These are phyloP conservation scores for Paraconiothyrium brasiliense DNA, from an alignment of 2,329 filamentous ascomycete genomes.

Conservation along the genomic window DNA sequence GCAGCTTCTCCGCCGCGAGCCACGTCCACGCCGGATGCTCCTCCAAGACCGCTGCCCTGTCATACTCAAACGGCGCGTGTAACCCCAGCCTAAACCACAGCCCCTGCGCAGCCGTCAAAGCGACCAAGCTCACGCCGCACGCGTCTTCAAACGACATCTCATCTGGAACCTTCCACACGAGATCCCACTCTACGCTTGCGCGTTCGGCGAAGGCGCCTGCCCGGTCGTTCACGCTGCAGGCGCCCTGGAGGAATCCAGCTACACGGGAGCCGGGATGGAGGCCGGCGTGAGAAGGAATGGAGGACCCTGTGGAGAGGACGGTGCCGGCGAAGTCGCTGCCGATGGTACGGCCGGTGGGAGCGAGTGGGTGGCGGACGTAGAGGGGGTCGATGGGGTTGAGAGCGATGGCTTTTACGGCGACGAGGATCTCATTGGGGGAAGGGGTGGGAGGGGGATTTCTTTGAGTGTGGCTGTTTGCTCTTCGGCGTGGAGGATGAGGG, in stretches of 20 bases:
- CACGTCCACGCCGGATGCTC: slow-evolving; percentile 25
- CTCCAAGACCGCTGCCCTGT: slow-evolving; percentile 17
- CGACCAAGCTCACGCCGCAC: slow-evolving; percentile 53
- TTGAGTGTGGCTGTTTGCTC: too few species aligned
- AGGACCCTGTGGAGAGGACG: slow-evolving; percentile 32
- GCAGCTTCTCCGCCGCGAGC: not conserved
- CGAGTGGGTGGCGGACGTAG: slow-evolving; percentile 50
- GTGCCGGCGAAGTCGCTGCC: slow-evolving; percentile 56
- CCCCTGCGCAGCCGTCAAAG: slow-evolving; percentile 56
- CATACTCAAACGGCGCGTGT: slow-evolving; percentile 45
- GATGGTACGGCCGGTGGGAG: slow-evolving; percentile 40
- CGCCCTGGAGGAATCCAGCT: slow-evolving; percentile 57
- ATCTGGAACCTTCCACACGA: slow-evolving; percentile 51
- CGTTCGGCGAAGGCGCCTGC: slow-evolving; percentile 60
- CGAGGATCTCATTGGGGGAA: slow-evolving; percentile 28
- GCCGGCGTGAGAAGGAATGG: slow-evolving; percentile 21
- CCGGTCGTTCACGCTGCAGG: slow-evolving; percentile 53
- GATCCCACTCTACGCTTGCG: slow-evolving; percentile 45
- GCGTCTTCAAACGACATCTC: slow-evolving; percentile 49
- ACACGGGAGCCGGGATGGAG: slow-evolving; percentile 45
- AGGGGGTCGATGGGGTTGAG: slow-evolving; percentile 48
- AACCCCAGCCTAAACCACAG: slow-evolving; percentile 52
- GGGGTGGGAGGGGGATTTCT: not conserved
- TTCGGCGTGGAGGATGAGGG: too few species aligned
- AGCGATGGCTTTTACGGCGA: slow-evolving; percentile 36